Base-by-base conservation (phyloP, 2,329 filamentous ascomycete species). In the Monilinia fructicola region DNA sequence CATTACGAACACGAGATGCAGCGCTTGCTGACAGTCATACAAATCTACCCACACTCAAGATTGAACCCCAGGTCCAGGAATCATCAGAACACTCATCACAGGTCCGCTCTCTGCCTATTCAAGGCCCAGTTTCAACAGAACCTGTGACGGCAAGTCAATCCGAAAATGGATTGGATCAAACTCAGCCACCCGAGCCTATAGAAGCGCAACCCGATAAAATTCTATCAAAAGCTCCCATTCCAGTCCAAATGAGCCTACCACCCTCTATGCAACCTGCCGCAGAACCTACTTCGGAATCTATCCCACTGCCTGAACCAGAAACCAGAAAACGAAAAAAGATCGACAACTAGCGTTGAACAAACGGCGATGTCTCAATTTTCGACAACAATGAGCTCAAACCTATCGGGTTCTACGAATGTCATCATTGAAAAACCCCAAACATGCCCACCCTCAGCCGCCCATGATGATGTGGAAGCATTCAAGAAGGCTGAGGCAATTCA, bases 401-500 rank as follows among this genome's bases (percentile, higher is more conserved):
- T 40, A 3, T 23, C 23, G 42, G 60, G 42, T 28, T n/a, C 53
- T 12, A 58, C 62, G 14, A 46, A 16, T 35, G 42, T 18, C 3
- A 16, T 10, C 7, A 18, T 31, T n/a, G 14, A 26, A 23, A 11
- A n/a, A 38, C n/a, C 12, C 7, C 35, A 26, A n/a, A 5, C 10
- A 40, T 2, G 18, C 7, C 26, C 48, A 48, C 21, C 12, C 1
- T 4, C 26, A 31, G 64, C 21, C 44, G 40, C 10, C 21, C 23
- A 28, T 7, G 55, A 53, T n/a, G 46, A 66, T 26, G 38, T 61
- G n/a, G 64, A 53, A 54, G 38, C 21, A n/a, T 61, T 66, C 16
- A 60, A 61, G 9, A 61, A 46, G 21, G 71, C 71, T 4, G 69
- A 70, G 42, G 38, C 64, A n/a, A 38, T 71, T 12, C 16, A 58